Base-by-base conservation (phyloP, 257 asterid genomes). In the Nemophila menziesii region DNA sequence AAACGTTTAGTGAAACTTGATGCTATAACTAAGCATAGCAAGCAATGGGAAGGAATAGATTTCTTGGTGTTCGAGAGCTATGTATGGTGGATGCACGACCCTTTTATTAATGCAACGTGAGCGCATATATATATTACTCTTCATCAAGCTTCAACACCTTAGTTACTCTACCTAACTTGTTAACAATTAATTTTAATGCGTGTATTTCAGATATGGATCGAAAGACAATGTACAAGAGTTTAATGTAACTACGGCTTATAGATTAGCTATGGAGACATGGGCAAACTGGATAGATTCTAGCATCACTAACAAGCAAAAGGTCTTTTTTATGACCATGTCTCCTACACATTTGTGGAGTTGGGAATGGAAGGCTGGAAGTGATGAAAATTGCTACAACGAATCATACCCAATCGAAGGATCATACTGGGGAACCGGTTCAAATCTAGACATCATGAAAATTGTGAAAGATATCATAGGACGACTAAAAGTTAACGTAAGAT, bases 61-160 rank as follows among this genome's bases (percentile, higher is more conserved):
- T 48, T 89, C 44, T 55, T 89, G 74, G 63, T 80, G 20, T 89
- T 89, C 44, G 92, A 80, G 69, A 89, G 92, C 39, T 89, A 84
- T 16, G 86, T 89, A 15, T 89, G 98, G 98, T 89, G 98, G 98
- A 89, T 89, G 94, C 54, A 74, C 63, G 77, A 67, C 49, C 98
- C 85, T 22, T 67, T 63, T 1, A 80, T 78, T 48, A 80, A 80
- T n/a, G 94, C 92, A 27, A 77, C 81, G 93, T 87, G 50, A 63
- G 74, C 33, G 39, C 18, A 15, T 9, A 39, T 9, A 14, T 29
- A 26, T 26, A 26, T 4, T 8, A 10, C 46, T 15, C 33, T 26
- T 34, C 19, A 43, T 42, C 16, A 22, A 43, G 33, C 39, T 16
- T n/a, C 10, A 36, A n/a, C 10, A n/a, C 10, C 26, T 22, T 36